Evolutionary conservation across 1,284 basidiomycete genomes (phyloP), one percentile per base, ranked within the genome.

Genomic region (Pascua guehoae): DNA sequence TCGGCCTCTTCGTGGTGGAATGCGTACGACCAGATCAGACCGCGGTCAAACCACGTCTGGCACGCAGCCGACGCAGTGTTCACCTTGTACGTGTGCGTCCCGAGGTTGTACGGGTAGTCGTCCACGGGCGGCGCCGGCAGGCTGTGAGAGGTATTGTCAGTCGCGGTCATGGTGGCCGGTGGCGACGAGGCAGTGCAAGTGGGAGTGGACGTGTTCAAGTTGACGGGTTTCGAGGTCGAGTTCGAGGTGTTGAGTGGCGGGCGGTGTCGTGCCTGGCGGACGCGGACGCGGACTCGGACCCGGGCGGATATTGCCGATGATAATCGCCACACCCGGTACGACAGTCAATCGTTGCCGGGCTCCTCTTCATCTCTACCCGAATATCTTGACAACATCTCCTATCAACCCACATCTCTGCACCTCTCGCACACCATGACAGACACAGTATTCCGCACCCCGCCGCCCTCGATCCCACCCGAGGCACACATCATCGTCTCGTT

Each of bases 21-120:
- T 10, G 55, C 69, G 54, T 73, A 72, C 3, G 65, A 59, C 66
- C 70, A 73, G 53, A 53, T 69, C 11, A 75, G 58, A 4, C 67
- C 73, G 2, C 71, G 67, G 57, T 75, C 60, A 51, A 75, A 75
- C 73, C 73, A 75, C 42, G 41, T 49, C 52, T 70, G 70, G 3
- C 64, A 57, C 1, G 61, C 62, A 12, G 60, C 1, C 2, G 64
- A 66, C n/a, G 58, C n/a, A 15, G 72, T 75, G 4, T 44, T 47
- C 44, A 73, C 61, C 2, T 41, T 36, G 9, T 54, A 51, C 5
- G 56, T 36, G 49, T 58, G 63, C 1, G 49, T 51, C 24, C 70
- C 70, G 15, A 72, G 60, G 51, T 69, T 42, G 52, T 66, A 68
- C n/a, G 57, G 57, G 45, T 62, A 62, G 15, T 18, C 11, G 41